phyloP scores from a whole-genome alignment of 2,329 filamentous ascomycete species.

The Neonectria neomacrospora region DNA sequence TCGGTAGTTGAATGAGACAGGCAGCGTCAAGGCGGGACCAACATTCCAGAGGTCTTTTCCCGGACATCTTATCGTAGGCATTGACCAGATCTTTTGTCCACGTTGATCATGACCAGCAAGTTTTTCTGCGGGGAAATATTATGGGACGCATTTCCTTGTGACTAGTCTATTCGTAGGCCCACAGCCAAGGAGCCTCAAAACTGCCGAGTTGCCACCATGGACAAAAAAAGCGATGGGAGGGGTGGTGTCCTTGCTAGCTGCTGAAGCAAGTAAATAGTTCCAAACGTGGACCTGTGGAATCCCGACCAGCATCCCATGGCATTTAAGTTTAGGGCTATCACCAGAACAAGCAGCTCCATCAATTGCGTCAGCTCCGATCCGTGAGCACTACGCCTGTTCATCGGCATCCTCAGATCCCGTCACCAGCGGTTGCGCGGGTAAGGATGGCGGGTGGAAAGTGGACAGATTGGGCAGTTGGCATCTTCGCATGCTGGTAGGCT shows the following conservation, averaged over 20 bases:
- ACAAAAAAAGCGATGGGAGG: slow-evolving; percentile 17
- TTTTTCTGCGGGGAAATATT: slow-evolving; percentile 29
- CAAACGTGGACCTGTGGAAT: slow-evolving; percentile 24
- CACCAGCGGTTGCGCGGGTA: slow-evolving; percentile 29
- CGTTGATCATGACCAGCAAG: slow-evolving; percentile 27
- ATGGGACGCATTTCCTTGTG: slow-evolving; percentile 25
- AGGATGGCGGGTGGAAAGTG: slow-evolving; percentile 39
- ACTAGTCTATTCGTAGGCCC: neutral
- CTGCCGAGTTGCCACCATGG: slow-evolving; percentile 29
- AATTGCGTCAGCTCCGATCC: slow-evolving; percentile 41
- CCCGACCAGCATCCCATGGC: slow-evolving; percentile 36
- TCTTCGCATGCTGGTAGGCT: slow-evolving; percentile 14
- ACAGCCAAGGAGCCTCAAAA: slow-evolving; percentile 33
- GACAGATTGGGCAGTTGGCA: slow-evolving; percentile 13
- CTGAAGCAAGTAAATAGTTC: slow-evolving; percentile 20
- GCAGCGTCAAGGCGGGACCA: neutral
- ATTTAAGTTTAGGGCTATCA: slow-evolving; percentile 39
- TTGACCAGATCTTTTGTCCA: neutral
- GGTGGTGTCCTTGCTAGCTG: slow-evolving; percentile 9
- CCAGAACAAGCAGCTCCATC: slow-evolving; percentile 40
- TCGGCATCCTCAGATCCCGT: slow-evolving; percentile 23
- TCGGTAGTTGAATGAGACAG: slow-evolving; percentile 34
- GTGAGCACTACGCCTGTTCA: slow-evolving; percentile 36
- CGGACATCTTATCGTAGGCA: neutral
- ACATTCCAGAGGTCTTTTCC: neutral